Base-by-base conservation (phyloP, 805 yeast genomes). In the Suhomyces vadensis region DNA sequence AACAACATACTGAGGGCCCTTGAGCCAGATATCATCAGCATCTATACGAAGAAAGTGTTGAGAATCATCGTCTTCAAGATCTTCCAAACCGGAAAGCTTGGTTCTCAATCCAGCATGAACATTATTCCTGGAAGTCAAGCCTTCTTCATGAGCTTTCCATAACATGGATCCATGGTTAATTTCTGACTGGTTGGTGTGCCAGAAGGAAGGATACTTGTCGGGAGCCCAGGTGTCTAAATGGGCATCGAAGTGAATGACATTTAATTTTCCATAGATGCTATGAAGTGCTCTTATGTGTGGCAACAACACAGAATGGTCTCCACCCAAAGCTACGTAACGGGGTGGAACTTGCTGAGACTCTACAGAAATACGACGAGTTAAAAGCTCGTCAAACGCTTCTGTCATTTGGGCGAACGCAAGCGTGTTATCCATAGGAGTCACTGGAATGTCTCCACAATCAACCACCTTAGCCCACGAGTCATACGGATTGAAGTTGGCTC, bases 101-200 rank as follows among this genome's bases (percentile, higher is more conserved):
- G 95, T 85, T 54, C 95, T 75, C 37, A 87, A 64, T 0, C 95
- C 95, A 19, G 87, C 85, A 57, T 87, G 95, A 35, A 85, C 71
- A 55, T 87, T 85, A 39, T 77, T 64, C 39, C 70, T 68, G 24
- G 79, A 67, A 24, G 85, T 61, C 41, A 85, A 67, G 0, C 87
- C 90, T 58, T 87, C 95, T 46, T 83, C 72, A 42, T 65, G 63
- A 5, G 92, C 92, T 74, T 83, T 76, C 94, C 94, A 87, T 29
- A 87, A 71, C 91, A 87, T 85, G 5, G 94, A 82, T 4, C 95
- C 95, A 57, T 87, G 95, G 33, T 86, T 87, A 62, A 84, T 76
- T 39, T 82, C 80, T 33, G 77, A 68, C 53, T 74, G 77, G 27
- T 75, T 74, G n/a, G 80, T 69, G 53, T 69, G 71, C 84, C 84